phyloP scores from a whole-genome alignment of 257 asterid species.

The Solanum sejunctum region DNA sequence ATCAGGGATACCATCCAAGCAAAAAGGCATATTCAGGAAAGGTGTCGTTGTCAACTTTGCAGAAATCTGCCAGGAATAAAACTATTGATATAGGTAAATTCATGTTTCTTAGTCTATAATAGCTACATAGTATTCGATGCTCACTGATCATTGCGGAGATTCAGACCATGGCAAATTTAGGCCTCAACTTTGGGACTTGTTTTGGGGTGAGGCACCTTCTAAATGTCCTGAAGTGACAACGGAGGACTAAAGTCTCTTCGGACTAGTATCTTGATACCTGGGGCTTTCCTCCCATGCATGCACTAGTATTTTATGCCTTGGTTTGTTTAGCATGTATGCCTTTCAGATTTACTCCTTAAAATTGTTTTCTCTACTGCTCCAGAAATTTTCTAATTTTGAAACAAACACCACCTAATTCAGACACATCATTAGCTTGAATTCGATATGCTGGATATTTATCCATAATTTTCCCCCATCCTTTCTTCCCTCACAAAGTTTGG shows the following conservation, averaged over 20 bases:
- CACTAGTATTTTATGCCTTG: background rate
- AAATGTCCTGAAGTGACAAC: background rate
- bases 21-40: conserved; percentile 75
- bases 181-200: background rate
- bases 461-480: background rate
- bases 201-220: background rate
- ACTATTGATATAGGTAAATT: conserved; percentile 61
- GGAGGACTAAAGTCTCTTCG: background rate
- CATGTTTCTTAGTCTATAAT: background rate
- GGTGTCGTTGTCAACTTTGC: conserved; percentile 55
- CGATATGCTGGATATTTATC: background rate
- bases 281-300: background rate
- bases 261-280: background rate
- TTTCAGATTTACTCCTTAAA: background rate
- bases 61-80: conserved; percentile 69
- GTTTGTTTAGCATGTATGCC: background rate
- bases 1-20: conserved; percentile 59
- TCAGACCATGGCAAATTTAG: background rate
- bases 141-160: background rate
- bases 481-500: background rate
- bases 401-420: background rate
- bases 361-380: background rate
- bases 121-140: background rate
- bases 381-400: background rate
- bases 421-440: background rate